phyloP scores from a whole-genome alignment of 768 basidiomycete species.

The Xerocomellus amylosporus region DNA sequence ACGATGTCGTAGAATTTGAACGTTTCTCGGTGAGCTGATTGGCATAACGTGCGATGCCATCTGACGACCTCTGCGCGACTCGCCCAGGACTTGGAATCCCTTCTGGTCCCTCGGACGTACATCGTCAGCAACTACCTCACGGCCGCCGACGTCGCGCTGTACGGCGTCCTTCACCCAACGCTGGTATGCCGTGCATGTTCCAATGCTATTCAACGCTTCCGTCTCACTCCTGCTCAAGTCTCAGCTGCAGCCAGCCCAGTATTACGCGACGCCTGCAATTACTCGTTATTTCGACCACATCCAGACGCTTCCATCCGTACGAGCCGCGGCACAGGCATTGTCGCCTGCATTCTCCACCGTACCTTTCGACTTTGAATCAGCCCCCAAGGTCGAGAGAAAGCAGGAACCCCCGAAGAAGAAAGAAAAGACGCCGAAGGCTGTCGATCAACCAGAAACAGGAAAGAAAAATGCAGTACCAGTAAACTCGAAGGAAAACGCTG shows the following conservation, averaged over 20 bases:
- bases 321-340: constrained; percentile 50
- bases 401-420: constrained; percentile 76
- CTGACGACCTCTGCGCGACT: constrained; percentile 2
- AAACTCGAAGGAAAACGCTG: constrained; percentile 41
- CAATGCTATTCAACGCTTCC: neutral
- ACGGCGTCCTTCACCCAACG: constrained; percentile 81
- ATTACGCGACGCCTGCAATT: constrained; percentile 76
- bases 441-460: constrained; percentile 26
- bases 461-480: constrained; percentile 28
- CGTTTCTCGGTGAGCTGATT: constrained; percentile 46
- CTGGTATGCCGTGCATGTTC: constrained; percentile 50
- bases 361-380: constrained; percentile 67
- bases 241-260: constrained; percentile 65
- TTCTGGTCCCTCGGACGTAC: constrained; percentile 78
- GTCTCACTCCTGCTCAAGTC: constrained; percentile 44
- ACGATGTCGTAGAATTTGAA: constrained; percentile 46
- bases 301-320: constrained; percentile 67
- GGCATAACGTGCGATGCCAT: neutral
- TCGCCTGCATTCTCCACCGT: constrained; percentile 56
- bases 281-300: constrained; percentile 96
- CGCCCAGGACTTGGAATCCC: constrained; percentile 64
- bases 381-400: constrained; percentile 74
- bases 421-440: constrained; percentile 48
- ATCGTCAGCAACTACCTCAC: constrained; percentile 81
- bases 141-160: constrained; percentile 87